phyloP scores from a whole-genome alignment of 345 rosid genomes.

The Cardiospermum halicacabum region DNA sequence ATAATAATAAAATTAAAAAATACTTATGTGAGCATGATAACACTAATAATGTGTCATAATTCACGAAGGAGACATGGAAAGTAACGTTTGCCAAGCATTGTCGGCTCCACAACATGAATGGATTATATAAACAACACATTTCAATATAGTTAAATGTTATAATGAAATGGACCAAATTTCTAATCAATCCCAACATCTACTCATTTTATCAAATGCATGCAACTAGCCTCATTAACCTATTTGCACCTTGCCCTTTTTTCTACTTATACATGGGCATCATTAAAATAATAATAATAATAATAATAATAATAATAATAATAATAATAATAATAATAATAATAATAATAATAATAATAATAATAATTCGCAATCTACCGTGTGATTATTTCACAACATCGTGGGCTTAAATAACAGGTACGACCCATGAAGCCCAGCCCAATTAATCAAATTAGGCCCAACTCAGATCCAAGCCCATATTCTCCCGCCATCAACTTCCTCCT shows the following conservation, averaged over 20 bases:
- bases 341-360: too few relatives aligned
- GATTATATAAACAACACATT: not conserved
- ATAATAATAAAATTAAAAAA: not conserved
- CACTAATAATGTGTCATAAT: not conserved
- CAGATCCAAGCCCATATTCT: not conserved
- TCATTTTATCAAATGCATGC: not conserved
- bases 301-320: too few relatives aligned
- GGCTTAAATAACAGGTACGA: too few relatives aligned
- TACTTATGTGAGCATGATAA: not conserved
- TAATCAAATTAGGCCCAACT: not conserved
- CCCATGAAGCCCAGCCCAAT: not conserved
- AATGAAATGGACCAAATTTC: not conserved
- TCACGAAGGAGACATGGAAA: not conserved
- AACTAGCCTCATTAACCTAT: not conserved
- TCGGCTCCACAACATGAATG: not conserved
- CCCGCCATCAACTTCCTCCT: not conserved
- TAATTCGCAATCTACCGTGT: too few relatives aligned
- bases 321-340: too few relatives aligned
- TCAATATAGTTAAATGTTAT: not conserved
- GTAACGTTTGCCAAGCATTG: slow-evolving; percentile 9
- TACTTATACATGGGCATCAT: too few relatives aligned
- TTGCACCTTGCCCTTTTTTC: too few relatives aligned
- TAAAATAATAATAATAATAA: too few relatives aligned
- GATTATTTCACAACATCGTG: too few relatives aligned
- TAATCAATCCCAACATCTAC: not conserved